Conservation (phyloP, 805 yeast species). For the Pichia californica region DNA sequence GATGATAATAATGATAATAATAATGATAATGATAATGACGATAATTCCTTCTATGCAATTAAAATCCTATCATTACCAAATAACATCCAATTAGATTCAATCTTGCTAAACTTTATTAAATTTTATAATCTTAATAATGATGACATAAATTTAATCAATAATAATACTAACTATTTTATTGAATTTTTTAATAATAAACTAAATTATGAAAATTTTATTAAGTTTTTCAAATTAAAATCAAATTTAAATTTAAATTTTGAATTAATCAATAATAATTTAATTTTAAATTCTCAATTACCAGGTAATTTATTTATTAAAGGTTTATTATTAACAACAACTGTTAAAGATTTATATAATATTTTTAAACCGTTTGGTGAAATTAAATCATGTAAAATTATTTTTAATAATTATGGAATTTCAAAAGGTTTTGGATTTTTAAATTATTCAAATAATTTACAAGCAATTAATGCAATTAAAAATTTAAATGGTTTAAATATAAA, state of each 20-base stretch:
- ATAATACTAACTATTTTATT: slow-evolving; percentile 17
- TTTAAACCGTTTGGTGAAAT: slow-evolving; percentile 38
- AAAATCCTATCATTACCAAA: slow-evolving; percentile 2
- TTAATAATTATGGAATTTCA: slow-evolving; percentile 38
- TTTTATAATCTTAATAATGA: slow-evolving; percentile 8
- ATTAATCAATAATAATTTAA: slow-evolving; percentile 15
- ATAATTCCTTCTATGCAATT: not conserved
- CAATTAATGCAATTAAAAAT: slow-evolving; percentile 52
- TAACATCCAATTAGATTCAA: slow-evolving; percentile 12
- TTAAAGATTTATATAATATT: slow-evolving; percentile 32
- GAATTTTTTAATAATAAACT: slow-evolving; percentile 15
- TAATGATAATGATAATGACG: not conserved
- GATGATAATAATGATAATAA: not conserved
- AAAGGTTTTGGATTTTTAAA: slow-evolving; percentile 65
- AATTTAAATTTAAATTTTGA: slow-evolving; percentile 13
- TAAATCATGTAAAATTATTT: slow-evolving; percentile 40
- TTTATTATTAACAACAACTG: slow-evolving; percentile 32
- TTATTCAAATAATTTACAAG: slow-evolving; percentile 49
- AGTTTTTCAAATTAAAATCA: slow-evolving; percentile 7
- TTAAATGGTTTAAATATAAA: slow-evolving; percentile 24
- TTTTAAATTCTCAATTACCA: slow-evolving; percentile 31
- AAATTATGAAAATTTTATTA: slow-evolving; percentile 13
- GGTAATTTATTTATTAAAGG: slow-evolving; percentile 54
- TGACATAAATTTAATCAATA: slow-evolving; percentile 14
- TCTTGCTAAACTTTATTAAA: slow-evolving; percentile 16